phyloP scores from a whole-genome alignment of 345 rosid genomes.

The Mallotus nudiflorus region DNA sequence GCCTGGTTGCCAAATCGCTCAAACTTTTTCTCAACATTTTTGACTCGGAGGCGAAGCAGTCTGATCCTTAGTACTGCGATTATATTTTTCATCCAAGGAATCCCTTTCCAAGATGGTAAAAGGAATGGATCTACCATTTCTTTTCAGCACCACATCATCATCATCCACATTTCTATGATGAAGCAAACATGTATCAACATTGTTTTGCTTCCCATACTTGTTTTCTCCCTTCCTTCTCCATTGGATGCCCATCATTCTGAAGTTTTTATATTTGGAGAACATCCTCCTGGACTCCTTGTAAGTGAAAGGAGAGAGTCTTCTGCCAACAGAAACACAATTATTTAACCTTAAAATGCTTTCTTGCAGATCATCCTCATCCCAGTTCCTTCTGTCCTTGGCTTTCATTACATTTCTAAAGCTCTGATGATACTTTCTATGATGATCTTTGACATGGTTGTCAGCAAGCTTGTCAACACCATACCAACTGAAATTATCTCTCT shows the following conservation, averaged over 20 bases:
- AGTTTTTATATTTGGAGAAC: constrained; percentile 23
- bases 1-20: constrained; percentile 41
- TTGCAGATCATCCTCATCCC: constrained; percentile 27
- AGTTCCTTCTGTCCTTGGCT: constrained; percentile 25
- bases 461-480: constrained; percentile 30
- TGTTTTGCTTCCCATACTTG: constrained; percentile 27
- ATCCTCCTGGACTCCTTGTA: constrained; percentile 28
- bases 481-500: constrained; percentile 23
- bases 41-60: neutral
- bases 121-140: constrained; percentile 24
- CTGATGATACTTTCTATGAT: constrained; percentile 23
- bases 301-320: constrained; percentile 26
- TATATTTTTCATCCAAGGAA: constrained; percentile 29
- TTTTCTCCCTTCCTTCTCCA: constrained; percentile 33
- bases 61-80: no score
- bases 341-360: constrained; percentile 26
- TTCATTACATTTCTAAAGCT: constrained; percentile 33
- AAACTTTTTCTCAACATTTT: constrained; percentile 27
- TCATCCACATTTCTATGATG: constrained; percentile 20
- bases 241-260: constrained; percentile 24
- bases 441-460: constrained; percentile 22
- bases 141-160: constrained; percentile 30
- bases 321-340: constrained; percentile 19
- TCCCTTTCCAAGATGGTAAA: constrained; percentile 30
- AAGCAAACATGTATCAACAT: constrained; percentile 26